Evolutionary conservation across 2,329 filamentous ascomycete genomes (phyloP), one percentile per base, ranked within the genome.

Genomic region (Diaporthe australafricana): DNA sequence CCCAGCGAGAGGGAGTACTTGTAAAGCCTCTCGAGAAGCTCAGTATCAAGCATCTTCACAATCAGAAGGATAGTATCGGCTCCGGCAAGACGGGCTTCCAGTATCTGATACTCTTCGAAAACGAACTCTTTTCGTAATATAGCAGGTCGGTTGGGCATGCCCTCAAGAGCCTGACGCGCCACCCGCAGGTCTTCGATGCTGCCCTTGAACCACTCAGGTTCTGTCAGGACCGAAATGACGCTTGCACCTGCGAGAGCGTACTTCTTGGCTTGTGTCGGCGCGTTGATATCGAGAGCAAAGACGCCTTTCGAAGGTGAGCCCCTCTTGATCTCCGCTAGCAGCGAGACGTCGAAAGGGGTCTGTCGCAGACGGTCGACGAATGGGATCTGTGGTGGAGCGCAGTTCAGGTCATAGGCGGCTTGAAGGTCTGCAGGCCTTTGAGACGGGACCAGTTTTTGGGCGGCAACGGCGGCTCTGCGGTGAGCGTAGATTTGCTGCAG

Each of bases 171-270:
- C 81, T 96, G 93, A 55, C 96, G 91, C 38, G 98, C 96, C 42
- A 92, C 91, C 73, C 93, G 90, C 68, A 99, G 85, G 80, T 99
- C 96, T 72, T 99, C 96, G 73, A 99, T 95, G 82, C 93, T 97
- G 60, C 96, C 96, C 84, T 98, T 98, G 87, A 99, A 99, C 96
- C 96, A 99, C 79, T 98, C 93, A 0, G 97, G 96, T 83, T 99
- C 96, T 0, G 96, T 99, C 57, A 99, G 88, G n/a, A 99, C 96
- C 1, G 96, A 98, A 76, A 99, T 99, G 48, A 97, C 94, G 80
- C 96, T 98, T 60, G 96, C 96, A 17, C 96, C 97, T 8, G 96
- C 95, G 66, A 96, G 88, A 12, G 97, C 96, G 81, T 99, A 99
- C 76, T 93, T 94, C 75, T 92, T 91, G 52, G 97, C 96, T 82